Evolutionary conservation across 2,329 filamentous ascomycete species (phyloP), one percentile per base, ranked within the genome.

Genomic region (Neonectria hederae): DNA sequence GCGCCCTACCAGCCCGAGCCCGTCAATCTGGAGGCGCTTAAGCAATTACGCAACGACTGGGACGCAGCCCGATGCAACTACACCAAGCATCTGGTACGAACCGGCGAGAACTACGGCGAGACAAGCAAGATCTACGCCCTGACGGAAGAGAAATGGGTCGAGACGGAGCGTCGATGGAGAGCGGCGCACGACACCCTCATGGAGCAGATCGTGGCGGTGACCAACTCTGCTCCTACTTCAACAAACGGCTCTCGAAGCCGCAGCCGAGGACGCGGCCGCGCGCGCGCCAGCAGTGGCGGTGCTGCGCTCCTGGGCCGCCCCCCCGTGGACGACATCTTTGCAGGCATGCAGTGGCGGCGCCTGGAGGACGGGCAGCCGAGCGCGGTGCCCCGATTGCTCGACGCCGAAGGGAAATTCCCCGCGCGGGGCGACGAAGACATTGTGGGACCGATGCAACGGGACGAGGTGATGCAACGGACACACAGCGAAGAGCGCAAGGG

Each of bases 391-490:
- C 85, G 87, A 26, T 86, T 94, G 70, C 83, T 90, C 66, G 89
- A 92, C 75, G 84, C 90, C 75, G 86, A 91, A 66, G 91, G 92
- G 75, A 97, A 97, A 78, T 97, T 97, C 74, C 94, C 94, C 24
- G 89, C 90, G 71, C 87, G 95, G 32, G 94, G 94, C 56, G 94
- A 97, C 73, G 91, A 94, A 72, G 94, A 97, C 77, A 97, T 97
- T 76, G 93, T 97, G 48, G 94, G 94, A 1, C 94, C 94, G 7
- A 97, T 97, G 94, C 88, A 89, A 71, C 86, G 86, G 13, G 85
- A 87, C 69, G 81, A 82, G 42, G 79, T 83, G 66, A 88, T 88
- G 85, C 77, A 79, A 30, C 80, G 83, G 51, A 77, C 80, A 14
- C 76, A 76, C 51, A 81, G 79, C 61, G 82, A 84, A 48, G 81